Evolutionary conservation across 495 filamentous ascomycete genomes (phyloP).

Genomic region (Rusavskia elegans): DNA sequence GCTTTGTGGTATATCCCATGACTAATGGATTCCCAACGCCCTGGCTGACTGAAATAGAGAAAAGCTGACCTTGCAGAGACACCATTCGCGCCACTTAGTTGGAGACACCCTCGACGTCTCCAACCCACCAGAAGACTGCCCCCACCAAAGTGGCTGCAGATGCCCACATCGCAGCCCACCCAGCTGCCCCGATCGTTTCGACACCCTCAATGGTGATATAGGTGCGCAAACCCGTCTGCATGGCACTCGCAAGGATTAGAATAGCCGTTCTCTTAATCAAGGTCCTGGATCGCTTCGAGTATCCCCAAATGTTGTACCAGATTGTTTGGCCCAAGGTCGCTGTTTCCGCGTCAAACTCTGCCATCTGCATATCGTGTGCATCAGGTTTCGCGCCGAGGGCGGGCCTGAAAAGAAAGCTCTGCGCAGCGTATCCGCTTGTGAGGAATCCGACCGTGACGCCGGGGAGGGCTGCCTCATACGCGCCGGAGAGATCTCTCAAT

Average conservation of each 20-base stretch:
- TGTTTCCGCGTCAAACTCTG: constrained; percentile 34
- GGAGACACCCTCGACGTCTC: constrained; percentile 30
- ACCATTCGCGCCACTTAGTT: background rate
- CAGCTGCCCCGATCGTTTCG: constrained; percentile 46
- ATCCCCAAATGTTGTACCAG: constrained; percentile 43
- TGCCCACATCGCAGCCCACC: constrained; percentile 58
- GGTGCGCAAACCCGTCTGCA: constrained; percentile 50
- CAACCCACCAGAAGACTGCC: constrained; percentile 42
- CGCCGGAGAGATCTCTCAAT: constrained; percentile 45
- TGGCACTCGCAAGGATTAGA: constrained; percentile 36
- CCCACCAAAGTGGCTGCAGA: constrained; percentile 42
- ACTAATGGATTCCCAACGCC: background rate
- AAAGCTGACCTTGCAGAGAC: background rate
- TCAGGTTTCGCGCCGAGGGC: constrained; percentile 30
- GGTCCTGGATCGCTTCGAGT: constrained; percentile 45
- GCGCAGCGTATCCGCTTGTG: constrained; percentile 51
- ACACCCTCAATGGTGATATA: constrained; percentile 47
- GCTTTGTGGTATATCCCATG: background rate
- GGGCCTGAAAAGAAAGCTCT: constrained; percentile 61
- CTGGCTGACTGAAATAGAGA: background rate
- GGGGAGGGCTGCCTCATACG: constrained; percentile 34
- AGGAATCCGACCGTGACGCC: constrained; percentile 36
- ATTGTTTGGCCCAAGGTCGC: constrained; percentile 43
- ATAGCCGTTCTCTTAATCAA: constrained; percentile 46
- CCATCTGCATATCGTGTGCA: constrained; percentile 17